These are phyloP conservation scores for Penicillium desertorum DNA, from an alignment of 495 filamentous ascomycete species.

Conservation along the genomic window DNA sequence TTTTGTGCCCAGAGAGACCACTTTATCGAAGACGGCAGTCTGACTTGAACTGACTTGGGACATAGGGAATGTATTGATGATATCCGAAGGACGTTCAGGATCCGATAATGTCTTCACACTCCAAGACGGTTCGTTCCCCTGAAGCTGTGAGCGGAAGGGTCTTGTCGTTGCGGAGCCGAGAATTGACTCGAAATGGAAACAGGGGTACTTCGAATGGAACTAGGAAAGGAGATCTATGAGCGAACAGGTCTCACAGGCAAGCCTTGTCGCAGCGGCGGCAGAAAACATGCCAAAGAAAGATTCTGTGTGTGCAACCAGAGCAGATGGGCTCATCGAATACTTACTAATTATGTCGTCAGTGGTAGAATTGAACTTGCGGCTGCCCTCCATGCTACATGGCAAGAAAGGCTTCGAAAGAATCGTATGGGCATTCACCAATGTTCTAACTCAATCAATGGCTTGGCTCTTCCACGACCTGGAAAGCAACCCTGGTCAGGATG, in stretches of 20 bases:
- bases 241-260: conserved; percentile 78
- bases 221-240: conserved; percentile 85
- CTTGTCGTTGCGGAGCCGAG: neutral
- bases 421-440: conserved; percentile 80
- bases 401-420: conserved; percentile 90
- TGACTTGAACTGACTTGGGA: conserved; percentile 1
- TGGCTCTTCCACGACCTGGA: conserved; percentile 80
- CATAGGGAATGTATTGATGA: conserved; percentile 83
- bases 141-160: neutral
- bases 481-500: conserved; percentile 19
- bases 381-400: conserved; percentile 81
- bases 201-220: conserved; percentile 73
- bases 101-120: conserved; percentile 78
- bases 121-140: conserved; percentile 55
- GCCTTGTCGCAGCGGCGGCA: conserved; percentile 57
- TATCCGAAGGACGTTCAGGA: conserved; percentile 80
- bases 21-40: neutral
- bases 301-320: conserved; percentile 43
- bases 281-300: conserved; percentile 60
- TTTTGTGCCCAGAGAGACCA: neutral
- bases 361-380: conserved; percentile 77
- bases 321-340: neutral
- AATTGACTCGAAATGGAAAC: conserved; percentile 7
- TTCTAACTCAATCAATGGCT: conserved; percentile 64
- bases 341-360: conserved; percentile 46